A percentile compares a stretch with the other conserved stretches of the same genome.
phyloP scores from a whole-genome alignment of 192 early-diverging fungal genomes.

The Pilaira anomala region DNA sequence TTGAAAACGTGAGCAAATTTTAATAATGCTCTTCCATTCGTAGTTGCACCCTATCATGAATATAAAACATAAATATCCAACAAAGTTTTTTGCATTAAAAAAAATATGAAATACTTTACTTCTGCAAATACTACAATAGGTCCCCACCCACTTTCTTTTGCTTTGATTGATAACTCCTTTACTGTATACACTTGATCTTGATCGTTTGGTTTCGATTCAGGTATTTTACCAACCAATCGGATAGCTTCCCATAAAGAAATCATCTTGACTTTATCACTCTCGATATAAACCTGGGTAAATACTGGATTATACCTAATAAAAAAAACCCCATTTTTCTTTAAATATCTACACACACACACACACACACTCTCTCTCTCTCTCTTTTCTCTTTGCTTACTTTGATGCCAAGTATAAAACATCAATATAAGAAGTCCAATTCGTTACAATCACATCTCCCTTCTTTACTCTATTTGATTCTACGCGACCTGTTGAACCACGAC shows the following conservation, averaged over 20 bases:
- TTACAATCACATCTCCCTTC: slow-evolving; percentile 73
- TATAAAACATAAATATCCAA: not conserved
- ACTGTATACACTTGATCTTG: slow-evolving; percentile 35
- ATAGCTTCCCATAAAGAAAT: slow-evolving; percentile 60
- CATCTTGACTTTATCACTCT: slow-evolving; percentile 45
- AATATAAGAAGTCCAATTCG: slow-evolving; percentile 83
- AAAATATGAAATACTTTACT: slow-evolving; percentile 27
- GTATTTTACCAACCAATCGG: slow-evolving; percentile 39
- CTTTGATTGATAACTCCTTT: slow-evolving; percentile 39
- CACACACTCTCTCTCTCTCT: not conserved
- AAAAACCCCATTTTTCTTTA: not conserved
- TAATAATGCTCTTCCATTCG: slow-evolving; percentile 82
- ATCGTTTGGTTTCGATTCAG: slow-evolving; percentile 10
- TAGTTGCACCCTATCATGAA: slow-evolving; percentile 63
- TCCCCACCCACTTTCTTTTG: slow-evolving; percentile 40
- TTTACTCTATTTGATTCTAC: slow-evolving; percentile 27
- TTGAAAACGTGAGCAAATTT: slow-evolving; percentile 75
- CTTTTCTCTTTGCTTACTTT: slow-evolving; percentile 36
- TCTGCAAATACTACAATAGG: slow-evolving; percentile 72
- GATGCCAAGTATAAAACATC: slow-evolving; percentile 74
- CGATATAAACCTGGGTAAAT: slow-evolving; percentile 53
- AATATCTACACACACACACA: too few relatives aligned
- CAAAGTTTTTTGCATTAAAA: not conserved
- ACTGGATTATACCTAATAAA: slow-evolving; percentile 56
- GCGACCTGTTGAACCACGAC: slow-evolving; percentile 30